phyloP scores from a whole-genome alignment of 2,329 filamentous ascomycete genomes.

The Phialophora expanda region DNA sequence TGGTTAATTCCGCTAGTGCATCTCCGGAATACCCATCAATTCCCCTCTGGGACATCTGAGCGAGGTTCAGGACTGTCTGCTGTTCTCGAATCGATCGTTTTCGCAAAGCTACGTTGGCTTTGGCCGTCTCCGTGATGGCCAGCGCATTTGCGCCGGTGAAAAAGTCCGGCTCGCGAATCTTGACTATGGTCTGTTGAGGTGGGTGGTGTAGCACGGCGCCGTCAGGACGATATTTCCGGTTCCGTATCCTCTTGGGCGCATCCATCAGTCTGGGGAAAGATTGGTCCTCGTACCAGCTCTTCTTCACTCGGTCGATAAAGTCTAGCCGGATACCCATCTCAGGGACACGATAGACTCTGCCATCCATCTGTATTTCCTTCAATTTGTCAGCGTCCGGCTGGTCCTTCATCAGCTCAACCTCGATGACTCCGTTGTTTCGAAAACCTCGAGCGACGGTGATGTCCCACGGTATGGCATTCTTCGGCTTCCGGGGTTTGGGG shows the following conservation, averaged over 20 bases:
- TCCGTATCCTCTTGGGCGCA: slow-evolving; percentile 27
- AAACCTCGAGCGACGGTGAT: slow-evolving; percentile 64
- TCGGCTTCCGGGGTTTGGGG: slow-evolving; percentile 57
- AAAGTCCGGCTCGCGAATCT: slow-evolving; percentile 42
- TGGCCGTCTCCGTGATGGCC: slow-evolving; percentile 36
- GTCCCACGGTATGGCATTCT: slow-evolving; percentile 55
- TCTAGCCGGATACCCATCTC: slow-evolving; percentile 70
- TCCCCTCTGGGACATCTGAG: slow-evolving; percentile 32
- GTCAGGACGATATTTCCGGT: slow-evolving; percentile 32
- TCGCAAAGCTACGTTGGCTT: slow-evolving; percentile 34
- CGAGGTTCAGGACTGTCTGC: slow-evolving; percentile 35
- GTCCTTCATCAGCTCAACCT: slow-evolving; percentile 66
- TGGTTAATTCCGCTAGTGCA: slow-evolving; percentile 35
- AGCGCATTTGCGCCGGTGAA: slow-evolving; percentile 38
- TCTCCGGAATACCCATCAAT: slow-evolving; percentile 30
- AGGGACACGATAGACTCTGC: slow-evolving; percentile 68
- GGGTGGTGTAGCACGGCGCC: slow-evolving; percentile 29
- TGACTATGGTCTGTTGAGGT: slow-evolving; percentile 39
- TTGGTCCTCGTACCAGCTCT: slow-evolving; percentile 44
- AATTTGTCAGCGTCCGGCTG: slow-evolving; percentile 56
- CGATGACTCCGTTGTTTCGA: slow-evolving; percentile 73
- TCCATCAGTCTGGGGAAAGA: slow-evolving; percentile 29
- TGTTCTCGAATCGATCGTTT: slow-evolving; percentile 38
- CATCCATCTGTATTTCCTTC: slow-evolving; percentile 65
- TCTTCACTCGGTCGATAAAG: slow-evolving; percentile 70